Percentiles rank a stretch among this genome's conserved stretches.
phyloP scores from a whole-genome alignment of 768 basidiomycete genomes.

The Boletus subparvulus region DNA sequence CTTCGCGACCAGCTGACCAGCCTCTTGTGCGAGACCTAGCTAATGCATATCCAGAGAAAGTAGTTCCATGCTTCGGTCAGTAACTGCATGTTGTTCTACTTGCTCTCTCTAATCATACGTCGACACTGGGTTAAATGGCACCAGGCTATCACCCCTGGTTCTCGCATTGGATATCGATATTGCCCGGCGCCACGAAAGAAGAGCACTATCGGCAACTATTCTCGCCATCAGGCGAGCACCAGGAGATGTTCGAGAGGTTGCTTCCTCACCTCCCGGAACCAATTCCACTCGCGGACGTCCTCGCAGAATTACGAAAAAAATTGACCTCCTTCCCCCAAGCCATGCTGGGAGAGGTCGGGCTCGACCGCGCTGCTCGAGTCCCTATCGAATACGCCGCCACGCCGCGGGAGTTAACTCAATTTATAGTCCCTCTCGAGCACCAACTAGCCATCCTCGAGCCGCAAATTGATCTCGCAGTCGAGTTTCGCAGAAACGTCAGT shows the following conservation, averaged over 20 bases:
- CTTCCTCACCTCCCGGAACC: constrained; percentile 74
- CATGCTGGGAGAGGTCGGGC: constrained; percentile 91
- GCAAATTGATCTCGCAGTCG: constrained; percentile 83
- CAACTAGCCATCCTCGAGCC: constrained; percentile 79
- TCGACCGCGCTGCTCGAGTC: constrained; percentile 80
- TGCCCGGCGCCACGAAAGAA: constrained; percentile 48
- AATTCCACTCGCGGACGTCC: constrained; percentile 52
- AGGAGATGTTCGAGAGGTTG: constrained; percentile 52
- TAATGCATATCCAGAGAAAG: constrained; percentile 54
- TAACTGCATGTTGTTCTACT: constrained; percentile 13
- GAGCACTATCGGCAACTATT: constrained; percentile 78
- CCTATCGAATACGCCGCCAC: constrained; percentile 54
- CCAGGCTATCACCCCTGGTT: constrained; percentile 97
- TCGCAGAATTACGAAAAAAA: constrained; percentile 58
- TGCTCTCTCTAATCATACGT: constrained; percentile 9
- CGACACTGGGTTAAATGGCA: constrained; percentile 6
- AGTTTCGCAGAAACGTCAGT: constrained; percentile 74
- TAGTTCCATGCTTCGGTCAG: constrained; percentile 90
- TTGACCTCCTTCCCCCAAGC: constrained; percentile 63
- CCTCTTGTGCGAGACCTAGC: constrained; percentile 66
- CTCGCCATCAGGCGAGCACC: constrained; percentile 37
- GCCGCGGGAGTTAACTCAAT: constrained; percentile 65
- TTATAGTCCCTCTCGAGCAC: constrained; percentile 76
- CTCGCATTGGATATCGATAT: constrained; percentile 68
- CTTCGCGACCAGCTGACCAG: constrained; percentile 67